Conservation (phyloP, 257 asterid genomes). For the Avicennia marina region DNA sequence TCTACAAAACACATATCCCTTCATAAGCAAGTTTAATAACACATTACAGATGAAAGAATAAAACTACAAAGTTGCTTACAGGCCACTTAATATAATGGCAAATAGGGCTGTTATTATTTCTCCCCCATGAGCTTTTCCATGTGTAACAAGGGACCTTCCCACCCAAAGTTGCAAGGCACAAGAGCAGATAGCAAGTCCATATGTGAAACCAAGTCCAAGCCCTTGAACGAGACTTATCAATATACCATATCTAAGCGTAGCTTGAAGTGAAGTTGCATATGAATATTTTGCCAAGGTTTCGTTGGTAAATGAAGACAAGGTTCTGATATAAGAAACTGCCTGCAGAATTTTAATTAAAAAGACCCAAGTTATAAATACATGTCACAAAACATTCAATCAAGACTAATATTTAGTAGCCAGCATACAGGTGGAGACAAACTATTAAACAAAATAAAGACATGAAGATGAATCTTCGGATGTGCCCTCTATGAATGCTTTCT, state of each 20-base stretch:
- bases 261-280: slow-evolving; percentile 98
- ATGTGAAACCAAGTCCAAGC: slow-evolving; percentile 99
- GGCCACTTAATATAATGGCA: slow-evolving; percentile 98
- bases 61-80: slow-evolving; percentile 58
- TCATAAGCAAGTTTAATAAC: slow-evolving; percentile 2
- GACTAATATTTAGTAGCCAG: slow-evolving; percentile 16
- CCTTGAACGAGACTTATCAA: slow-evolving; percentile 99
- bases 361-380: neutral
- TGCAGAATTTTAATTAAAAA: slow-evolving; percentile 26
- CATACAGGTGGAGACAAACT: neutral
- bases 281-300: slow-evolving; percentile 98
- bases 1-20: slow-evolving; percentile 36
- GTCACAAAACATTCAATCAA: neutral
- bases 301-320: slow-evolving; percentile 86
- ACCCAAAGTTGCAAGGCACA: slow-evolving; percentile 99
- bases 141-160: slow-evolving; percentile 81
- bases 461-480: too few species aligned
- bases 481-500: too few species aligned
- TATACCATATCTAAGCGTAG: slow-evolving; percentile 95
- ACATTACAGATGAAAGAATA: slow-evolving; percentile 16
- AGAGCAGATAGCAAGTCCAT: slow-evolving; percentile 99
- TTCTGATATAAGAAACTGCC: slow-evolving; percentile 94
- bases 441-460: neutral
- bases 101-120: slow-evolving; percentile 86
- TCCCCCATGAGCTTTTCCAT: slow-evolving; percentile 89